Conservation (phyloP, 2,329 filamentous ascomycete species). For the Phialemoniopsis sp. region DNA sequence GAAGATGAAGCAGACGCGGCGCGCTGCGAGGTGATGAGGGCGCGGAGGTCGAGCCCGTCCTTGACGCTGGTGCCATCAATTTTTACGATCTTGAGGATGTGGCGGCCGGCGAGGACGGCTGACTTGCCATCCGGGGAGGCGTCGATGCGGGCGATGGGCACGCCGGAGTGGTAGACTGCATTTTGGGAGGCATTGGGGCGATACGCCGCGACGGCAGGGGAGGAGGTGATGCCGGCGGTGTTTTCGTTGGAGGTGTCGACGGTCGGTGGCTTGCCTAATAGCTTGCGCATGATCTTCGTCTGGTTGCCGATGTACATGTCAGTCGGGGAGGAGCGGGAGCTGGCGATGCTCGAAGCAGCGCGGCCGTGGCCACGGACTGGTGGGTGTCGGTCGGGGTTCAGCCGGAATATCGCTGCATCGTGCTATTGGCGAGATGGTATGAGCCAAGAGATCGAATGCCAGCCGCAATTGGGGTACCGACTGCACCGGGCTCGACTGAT, state of each 20-base stretch:
- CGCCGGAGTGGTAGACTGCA: conserved; percentile 44
- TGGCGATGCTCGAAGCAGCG: too few relatives aligned
- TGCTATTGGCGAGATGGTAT: too few relatives aligned
- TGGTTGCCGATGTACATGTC: conserved; percentile 30
- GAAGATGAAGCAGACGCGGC: conserved; percentile 30
- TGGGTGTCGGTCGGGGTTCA: too few relatives aligned
- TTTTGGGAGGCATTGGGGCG: conserved; percentile 54
- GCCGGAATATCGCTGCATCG: too few relatives aligned
- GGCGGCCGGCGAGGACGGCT: conserved; percentile 54
- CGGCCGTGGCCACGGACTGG: too few relatives aligned
- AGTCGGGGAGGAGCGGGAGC: too few relatives aligned
- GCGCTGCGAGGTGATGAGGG: conserved; percentile 41
- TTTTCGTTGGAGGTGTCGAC: conserved; percentile 41
- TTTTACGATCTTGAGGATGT: conserved; percentile 57
- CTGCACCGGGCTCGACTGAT: too few relatives aligned
- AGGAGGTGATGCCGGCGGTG: conserved; percentile 40
- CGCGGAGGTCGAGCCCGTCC: conserved; percentile 55
- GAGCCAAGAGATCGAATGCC: too few relatives aligned
- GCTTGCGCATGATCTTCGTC: conserved; percentile 56
- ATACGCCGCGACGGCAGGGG: conserved; percentile 34
- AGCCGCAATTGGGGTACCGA: too few relatives aligned
- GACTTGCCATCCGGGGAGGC: conserved; percentile 51
- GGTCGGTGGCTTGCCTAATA: conserved; percentile 46
- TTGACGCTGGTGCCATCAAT: conserved; percentile 49
- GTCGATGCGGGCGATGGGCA: conserved; percentile 54